phyloP scores from a whole-genome alignment of 106 monocot genomes.

The Phalaenopsis aphrodite region DNA sequence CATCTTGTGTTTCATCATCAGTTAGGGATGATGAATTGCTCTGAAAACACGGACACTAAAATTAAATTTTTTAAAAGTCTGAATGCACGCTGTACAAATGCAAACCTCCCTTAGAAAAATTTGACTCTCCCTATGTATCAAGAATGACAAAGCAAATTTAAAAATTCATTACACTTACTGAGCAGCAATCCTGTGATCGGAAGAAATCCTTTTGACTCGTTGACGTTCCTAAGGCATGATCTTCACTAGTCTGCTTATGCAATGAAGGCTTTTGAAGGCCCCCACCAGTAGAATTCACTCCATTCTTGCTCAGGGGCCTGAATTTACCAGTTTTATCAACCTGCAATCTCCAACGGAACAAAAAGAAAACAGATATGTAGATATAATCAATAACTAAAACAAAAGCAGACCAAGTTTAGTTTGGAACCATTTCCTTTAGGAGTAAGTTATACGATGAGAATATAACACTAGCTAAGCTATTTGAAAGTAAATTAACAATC shows the following conservation, averaged over 20 bases:
- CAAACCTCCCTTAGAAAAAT: background rate
- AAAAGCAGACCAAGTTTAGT: constrained; percentile 1
- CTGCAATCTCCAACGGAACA: constrained; percentile 19
- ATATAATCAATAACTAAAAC: background rate
- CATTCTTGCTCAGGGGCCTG: constrained; percentile 11
- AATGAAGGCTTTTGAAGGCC: constrained; percentile 20
- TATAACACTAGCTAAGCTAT: background rate
- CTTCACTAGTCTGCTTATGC: constrained; percentile 16
- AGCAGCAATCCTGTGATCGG: constrained; percentile 37
- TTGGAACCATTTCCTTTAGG: background rate
- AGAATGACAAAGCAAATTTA: background rate
- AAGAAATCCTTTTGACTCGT: constrained; percentile 50
- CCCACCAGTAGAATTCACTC: constrained; percentile 11
- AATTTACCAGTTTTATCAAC: constrained; percentile 20
- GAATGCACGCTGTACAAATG: background rate
- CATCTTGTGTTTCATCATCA: constrained; percentile 56
- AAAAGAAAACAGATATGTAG: background rate
- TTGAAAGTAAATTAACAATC: background rate
- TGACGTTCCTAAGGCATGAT: constrained; percentile 23
- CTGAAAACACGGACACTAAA: constrained; percentile 21
- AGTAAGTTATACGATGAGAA: background rate
- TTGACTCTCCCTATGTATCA: background rate
- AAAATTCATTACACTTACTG: constrained; percentile 24
- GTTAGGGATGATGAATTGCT: constrained; percentile 76
- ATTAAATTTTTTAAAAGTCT: background rate